phyloP scores from a whole-genome alignment of 2,329 filamentous ascomycete species.

The Monascus ruber region DNA sequence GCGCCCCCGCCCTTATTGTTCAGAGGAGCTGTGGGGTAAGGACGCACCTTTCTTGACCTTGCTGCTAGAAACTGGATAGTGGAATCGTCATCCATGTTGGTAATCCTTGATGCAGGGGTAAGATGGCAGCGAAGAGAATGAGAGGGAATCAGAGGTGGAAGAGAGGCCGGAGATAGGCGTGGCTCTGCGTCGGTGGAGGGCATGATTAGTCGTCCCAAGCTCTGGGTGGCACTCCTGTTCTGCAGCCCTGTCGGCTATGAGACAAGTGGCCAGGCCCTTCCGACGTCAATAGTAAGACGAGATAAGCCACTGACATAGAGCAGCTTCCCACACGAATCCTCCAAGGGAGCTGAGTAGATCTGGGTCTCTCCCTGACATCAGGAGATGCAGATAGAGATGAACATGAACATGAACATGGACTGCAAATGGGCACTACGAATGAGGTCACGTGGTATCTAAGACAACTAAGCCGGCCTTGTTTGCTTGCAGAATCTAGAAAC shows the following conservation, averaged over 20 bases:
- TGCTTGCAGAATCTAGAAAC: too few relatives aligned
- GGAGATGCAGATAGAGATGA: too few relatives aligned
- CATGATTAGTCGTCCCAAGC: conserved; percentile 1
- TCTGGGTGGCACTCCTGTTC: conserved; percentile 2
- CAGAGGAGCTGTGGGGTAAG: neutral
- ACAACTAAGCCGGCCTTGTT: too few relatives aligned
- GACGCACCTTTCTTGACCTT: conserved; percentile 28
- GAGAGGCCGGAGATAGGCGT: neutral
- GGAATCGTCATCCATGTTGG: conserved; percentile 26
- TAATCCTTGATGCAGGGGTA: neutral
- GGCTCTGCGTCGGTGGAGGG: conserved; percentile 1
- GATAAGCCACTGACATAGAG: too few relatives aligned
- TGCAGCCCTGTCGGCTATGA: conserved; percentile 1
- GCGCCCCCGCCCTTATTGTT: neutral
- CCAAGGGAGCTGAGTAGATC: too few relatives aligned
- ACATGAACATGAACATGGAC: too few relatives aligned
- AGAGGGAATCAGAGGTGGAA: neutral
- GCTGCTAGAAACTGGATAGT: conserved; percentile 25
- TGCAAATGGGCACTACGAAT: too few relatives aligned
- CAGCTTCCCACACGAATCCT: too few relatives aligned
- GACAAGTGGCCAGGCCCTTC: neutral
- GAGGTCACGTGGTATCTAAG: too few relatives aligned
- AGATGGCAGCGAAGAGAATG: neutral
- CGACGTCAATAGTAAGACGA: too few relatives aligned
- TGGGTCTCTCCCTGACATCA: too few relatives aligned